Evolutionary conservation across 768 basidiomycete species (phyloP).

Genomic region (Suillus subalutaceus): DNA sequence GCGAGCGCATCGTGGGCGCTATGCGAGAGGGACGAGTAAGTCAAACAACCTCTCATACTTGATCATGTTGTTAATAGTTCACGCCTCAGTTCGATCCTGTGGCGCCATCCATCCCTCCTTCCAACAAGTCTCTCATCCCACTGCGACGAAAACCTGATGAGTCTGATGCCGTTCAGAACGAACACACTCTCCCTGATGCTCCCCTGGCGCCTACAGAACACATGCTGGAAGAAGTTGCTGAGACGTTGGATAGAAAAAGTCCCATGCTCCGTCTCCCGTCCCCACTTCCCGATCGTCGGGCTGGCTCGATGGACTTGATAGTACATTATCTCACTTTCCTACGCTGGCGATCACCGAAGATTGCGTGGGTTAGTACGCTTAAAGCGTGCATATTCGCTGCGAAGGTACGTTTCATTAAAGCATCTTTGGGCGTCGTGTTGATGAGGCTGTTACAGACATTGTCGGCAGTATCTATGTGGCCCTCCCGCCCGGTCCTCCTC

Average conservation of each 20-base stretch:
- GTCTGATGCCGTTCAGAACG: background rate
- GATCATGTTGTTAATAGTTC: constrained; percentile 12
- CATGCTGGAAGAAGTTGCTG: background rate
- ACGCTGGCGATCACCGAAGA: constrained; percentile 16
- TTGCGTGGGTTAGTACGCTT: constrained; percentile 29
- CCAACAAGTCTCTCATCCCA: constrained; percentile 27
- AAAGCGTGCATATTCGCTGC: constrained; percentile 39
- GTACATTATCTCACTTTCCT: background rate
- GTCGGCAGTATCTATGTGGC: constrained; percentile 27
- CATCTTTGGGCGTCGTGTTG: background rate
- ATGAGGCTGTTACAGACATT: constrained; percentile 23
- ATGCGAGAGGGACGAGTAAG: constrained; percentile 75
- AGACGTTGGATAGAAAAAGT: constrained; percentile 16
- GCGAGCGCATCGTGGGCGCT: constrained; percentile 70
- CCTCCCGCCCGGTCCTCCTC: constrained; percentile 28
- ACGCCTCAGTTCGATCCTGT: constrained; percentile 32
- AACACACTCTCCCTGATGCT: background rate
- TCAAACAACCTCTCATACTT: constrained; percentile 13
- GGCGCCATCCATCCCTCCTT: constrained; percentile 8
- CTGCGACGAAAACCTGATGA: constrained; percentile 19
- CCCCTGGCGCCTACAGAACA: background rate
- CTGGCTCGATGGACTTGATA: background rate
- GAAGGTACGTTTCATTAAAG: constrained; percentile 32
- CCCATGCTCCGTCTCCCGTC: constrained; percentile 21
- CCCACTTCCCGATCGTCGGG: constrained; percentile 6